Evolutionary conservation across 164 flowering plant genomes (phyloP).

Genomic region (Piper longum): DNA sequence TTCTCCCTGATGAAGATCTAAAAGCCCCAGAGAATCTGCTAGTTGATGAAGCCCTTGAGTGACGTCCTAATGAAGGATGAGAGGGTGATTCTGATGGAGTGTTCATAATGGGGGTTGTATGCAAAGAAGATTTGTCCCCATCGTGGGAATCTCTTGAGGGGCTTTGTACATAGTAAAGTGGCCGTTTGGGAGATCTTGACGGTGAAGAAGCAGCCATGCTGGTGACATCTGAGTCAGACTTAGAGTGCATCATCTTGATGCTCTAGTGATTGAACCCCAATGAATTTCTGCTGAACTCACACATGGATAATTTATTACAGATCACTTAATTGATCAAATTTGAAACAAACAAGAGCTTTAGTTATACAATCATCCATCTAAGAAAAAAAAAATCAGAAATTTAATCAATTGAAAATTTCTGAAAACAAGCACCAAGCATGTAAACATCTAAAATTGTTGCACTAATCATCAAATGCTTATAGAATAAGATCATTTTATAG

Average conservation of each 20-base stretch:
- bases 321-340: too few species aligned
- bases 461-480: too few species aligned
- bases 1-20: conserved; percentile 71
- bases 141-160: conserved; percentile 92
- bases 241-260: conserved; percentile 40
- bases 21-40: conserved; percentile 88
- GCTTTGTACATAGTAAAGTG: conserved; percentile 81
- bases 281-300: not conserved
- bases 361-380: too few species aligned
- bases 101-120: conserved; percentile 65
- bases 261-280: not conserved
- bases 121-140: conserved; percentile 90
- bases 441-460: too few species aligned
- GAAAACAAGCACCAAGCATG: too few species aligned
- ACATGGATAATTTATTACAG: not conserved
- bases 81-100: conserved; percentile 95
- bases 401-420: too few species aligned
- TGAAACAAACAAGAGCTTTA: too few species aligned
- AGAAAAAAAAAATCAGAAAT: too few species aligned
- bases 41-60: conserved; percentile 83
- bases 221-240: conserved; percentile 87
- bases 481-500: too few species aligned
- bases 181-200: conserved; percentile 75
- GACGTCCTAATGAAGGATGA: conserved; percentile 79
- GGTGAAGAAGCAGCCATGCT: conserved; percentile 93